Conservation (phyloP, 2,329 filamentous ascomycete genomes). For the Calonectria pseudoreteaudii region DNA sequence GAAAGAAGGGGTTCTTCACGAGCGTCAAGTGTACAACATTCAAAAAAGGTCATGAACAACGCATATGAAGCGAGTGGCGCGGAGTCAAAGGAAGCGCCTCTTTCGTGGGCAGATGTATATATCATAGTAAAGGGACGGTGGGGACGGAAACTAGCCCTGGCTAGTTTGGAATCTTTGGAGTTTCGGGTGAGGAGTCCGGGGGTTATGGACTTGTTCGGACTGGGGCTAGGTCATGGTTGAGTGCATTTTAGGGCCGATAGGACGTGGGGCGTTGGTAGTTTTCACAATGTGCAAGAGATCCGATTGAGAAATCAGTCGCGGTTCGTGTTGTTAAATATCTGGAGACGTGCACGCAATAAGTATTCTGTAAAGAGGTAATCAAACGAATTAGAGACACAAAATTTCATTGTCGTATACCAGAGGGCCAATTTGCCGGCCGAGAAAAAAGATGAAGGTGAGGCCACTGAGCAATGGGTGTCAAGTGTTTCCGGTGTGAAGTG, state of each 20-base stretch:
- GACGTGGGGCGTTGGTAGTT: conserved; percentile 19
- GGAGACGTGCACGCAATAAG: neutral
- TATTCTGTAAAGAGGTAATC: neutral
- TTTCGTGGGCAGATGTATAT: conserved; percentile 25
- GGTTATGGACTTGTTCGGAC: neutral
- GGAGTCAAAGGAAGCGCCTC: conserved; percentile 4
- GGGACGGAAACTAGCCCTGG: conserved; percentile 3
- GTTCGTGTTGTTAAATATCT: neutral
- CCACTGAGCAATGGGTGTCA: neutral
- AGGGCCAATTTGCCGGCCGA: too few relatives aligned
- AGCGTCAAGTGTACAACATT: conserved; percentile 16
- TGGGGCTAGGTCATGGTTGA: conserved; percentile 14
- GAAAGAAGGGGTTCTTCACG: neutral
- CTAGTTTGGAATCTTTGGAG: conserved; percentile 18
- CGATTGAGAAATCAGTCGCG: neutral
- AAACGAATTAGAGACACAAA: neutral
- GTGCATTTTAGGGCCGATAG: conserved; percentile 7
- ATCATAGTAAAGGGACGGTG: conserved; percentile 9
- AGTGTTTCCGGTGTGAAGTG: neutral
- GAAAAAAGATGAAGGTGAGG: neutral
- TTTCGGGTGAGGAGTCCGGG: conserved; percentile 28
- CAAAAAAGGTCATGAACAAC: conserved; percentile 19
- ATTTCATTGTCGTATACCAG: neutral
- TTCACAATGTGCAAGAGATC: neutral
- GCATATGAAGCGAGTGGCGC: conserved; percentile 6